Evolutionary conservation across 331 rosid genomes (phyloP), one percentile per base, ranked within the genome.

Genomic region (Quercus phellos): DNA sequence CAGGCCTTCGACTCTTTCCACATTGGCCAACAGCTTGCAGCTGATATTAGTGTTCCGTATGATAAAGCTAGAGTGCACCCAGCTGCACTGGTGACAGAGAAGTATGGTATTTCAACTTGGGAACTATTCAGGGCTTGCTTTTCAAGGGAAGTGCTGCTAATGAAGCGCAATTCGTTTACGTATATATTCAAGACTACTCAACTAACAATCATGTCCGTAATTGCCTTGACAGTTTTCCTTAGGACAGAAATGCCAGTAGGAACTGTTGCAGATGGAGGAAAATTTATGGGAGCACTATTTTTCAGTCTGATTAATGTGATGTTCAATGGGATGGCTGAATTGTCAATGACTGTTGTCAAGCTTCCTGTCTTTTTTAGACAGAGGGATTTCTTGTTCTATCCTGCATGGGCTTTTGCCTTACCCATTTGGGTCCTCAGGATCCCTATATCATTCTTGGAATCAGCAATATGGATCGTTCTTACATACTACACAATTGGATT

Each of bases 401-500:
- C 96, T 74, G 86, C 93, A 1, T 90, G 93, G 93, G 91, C 96
- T 73, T 85, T 85, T 38, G 73, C 73, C 2, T 79, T 90, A 5
- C 96, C 93, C 2, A 83, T 87, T 74, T 89, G 89, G 84, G 63
- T 80, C 60, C 87, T 90, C 1, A 82, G 89, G 71, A 85, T 90
- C 59, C 96, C 96, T 2, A 54, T 90, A 1, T 90, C 96, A 9
- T 30, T 88, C 0, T 0, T 70, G 61, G 96, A 90, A 54, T 88
- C 96, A 2, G 81, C 55, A 4, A 76, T 90, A 42, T 90, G 96
- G 96, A 42, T 82, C 14, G 17, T 42, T 71, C 84, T 90, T 14
- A 88, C 96, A 9, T 90, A 90, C 79, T 90, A 88, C 80, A 78
- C 91, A 55, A 85, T 90, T 64, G 93, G 96, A 30, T 90, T 90